Evolutionary conservation across 2,329 filamentous ascomycete species (phyloP), one percentile per base, ranked within the genome.

Genomic region (Chaetomiaceae sp.): DNA sequence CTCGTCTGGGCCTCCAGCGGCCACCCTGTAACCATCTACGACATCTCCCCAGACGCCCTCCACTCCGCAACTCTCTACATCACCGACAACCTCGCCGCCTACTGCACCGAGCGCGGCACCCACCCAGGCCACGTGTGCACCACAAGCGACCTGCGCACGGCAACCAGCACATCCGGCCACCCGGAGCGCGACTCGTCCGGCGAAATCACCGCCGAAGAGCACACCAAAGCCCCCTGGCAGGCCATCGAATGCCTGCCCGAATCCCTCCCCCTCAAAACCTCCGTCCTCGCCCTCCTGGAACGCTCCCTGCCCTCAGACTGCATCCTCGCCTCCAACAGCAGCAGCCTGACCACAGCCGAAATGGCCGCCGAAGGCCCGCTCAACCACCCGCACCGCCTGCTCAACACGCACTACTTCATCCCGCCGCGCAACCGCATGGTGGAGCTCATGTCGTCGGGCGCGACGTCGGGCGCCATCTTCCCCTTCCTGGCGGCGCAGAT

Each of bases 321-420:
- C 50, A 63, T 69, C 15, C 53, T 69, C 9, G 63, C 65, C 0
- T 65, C 63, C 51, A 69, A 67, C 59, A 67, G 63, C 53, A 64
- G 62, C 19, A 66, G 63, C 1, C 64, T 66, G 47, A 63, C 61
- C 38, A 66, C 65, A 0, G 56, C 61, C 3, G 65, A 68, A 20
- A 63, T 69, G 54, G 51, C 60, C 0, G 8, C 55, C 44, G 47
- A 56, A 37, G 54, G 45, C 1, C 25, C 58, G 0, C 55, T 68
- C 14, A 42, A 47, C 5, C 50, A 62, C 44, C 61, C 62, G 4
- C 56, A 59, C 29, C 64, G 67, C 3, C 57, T 70, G 15, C 56
- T 69, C 25, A 70, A 69, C 60, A 67, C 64, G 34, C 67, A 69
- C 51, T 69, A 70, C 52, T 66, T 66, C 57, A 66, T 69, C 44